These are phyloP conservation scores for Coprinopsis sp. DNA, from an alignment of 768 basidiomycete species.

Conservation along the genomic window DNA sequence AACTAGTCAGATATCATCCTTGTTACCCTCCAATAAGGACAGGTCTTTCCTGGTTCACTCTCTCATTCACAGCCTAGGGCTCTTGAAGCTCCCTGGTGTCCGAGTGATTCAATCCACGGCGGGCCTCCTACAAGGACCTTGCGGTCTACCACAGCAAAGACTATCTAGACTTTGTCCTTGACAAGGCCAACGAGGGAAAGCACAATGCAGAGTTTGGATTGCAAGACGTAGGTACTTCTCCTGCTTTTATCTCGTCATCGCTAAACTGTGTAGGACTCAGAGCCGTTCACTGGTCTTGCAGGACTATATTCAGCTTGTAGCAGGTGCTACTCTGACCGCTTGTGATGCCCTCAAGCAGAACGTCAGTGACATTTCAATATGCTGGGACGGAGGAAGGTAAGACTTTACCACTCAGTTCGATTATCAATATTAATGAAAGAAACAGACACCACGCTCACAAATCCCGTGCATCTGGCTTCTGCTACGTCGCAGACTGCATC, in stretches of 20 bases:
- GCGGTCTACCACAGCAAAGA: constrained; percentile 63
- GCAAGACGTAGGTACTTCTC: constrained; percentile 27
- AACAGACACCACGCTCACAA: constrained; percentile 80
- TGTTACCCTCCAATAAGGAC: constrained; percentile 65
- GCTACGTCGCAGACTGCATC: constrained; percentile 89
- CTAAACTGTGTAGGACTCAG: constrained; percentile 62
- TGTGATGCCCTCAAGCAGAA: constrained; percentile 52
- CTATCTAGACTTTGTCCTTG: constrained; percentile 59
- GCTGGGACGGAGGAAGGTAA: constrained; percentile 89
- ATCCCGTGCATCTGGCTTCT: constrained; percentile 79
- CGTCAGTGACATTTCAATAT: constrained; percentile 59
- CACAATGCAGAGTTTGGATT: constrained; percentile 44
- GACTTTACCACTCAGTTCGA: constrained; percentile 5
- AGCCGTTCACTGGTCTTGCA: constrained; percentile 63
- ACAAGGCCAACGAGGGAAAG: constrained; percentile 22
- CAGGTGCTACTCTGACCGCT: constrained; percentile 75
- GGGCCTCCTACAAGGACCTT: constrained; percentile 56
- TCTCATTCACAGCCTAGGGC: constrained; percentile 47
- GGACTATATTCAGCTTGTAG: constrained; percentile 69
- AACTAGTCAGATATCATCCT: constrained; percentile 32
- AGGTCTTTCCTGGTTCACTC: constrained; percentile 66
- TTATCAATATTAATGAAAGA: neutral
- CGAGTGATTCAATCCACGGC: constrained; percentile 47
- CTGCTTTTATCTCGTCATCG: neutral
- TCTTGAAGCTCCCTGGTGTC: constrained; percentile 37